These are phyloP conservation scores for Magnolia changhungtana DNA, from an alignment of 164 flowering plant species.

Conservation along the genomic window DNA sequence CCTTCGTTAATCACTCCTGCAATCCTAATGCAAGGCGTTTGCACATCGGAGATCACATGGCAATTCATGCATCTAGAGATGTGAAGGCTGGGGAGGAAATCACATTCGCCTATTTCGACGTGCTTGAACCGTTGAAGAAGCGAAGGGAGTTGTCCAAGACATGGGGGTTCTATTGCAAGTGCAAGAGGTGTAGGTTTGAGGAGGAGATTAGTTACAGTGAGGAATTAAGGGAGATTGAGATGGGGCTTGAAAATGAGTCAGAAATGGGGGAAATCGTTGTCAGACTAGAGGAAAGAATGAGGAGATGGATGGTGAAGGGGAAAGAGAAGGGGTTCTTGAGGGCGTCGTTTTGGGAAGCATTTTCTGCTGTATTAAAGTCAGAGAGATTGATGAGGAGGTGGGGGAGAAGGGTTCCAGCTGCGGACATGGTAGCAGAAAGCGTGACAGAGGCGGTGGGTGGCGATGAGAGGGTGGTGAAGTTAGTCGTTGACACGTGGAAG, in stretches of 20 bases:
- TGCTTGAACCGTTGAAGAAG: slow-evolving; percentile 43
- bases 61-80: slow-evolving; percentile 69
- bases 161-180: slow-evolving; percentile 77
- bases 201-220: slow-evolving; percentile 29
- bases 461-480: slow-evolving; percentile 64
- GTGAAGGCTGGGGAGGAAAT: slow-evolving; percentile 86
- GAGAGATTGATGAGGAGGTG: slow-evolving; percentile 57
- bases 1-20: slow-evolving; percentile 88
- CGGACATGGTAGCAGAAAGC: slow-evolving; percentile 54
- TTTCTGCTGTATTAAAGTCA: slow-evolving; percentile 36
- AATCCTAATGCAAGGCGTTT: slow-evolving; percentile 66
- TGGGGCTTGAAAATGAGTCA: slow-evolving; percentile 29
- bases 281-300: slow-evolving; percentile 68
- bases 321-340: slow-evolving; percentile 62
- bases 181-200: slow-evolving; percentile 81
- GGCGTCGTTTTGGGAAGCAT: slow-evolving; percentile 73
- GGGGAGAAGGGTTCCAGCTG: slow-evolving; percentile 65
- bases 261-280: slow-evolving; percentile 47
- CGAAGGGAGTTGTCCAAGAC: slow-evolving; percentile 44
- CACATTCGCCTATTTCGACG: slow-evolving; percentile 74
- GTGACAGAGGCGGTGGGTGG: slow-evolving; percentile 59
- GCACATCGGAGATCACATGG: slow-evolving; percentile 66
- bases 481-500: slow-evolving; percentile 27
- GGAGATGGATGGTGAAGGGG: slow-evolving; percentile 52
- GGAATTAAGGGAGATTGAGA: slow-evolving; percentile 56